phyloP scores from a whole-genome alignment of 345 rosid species.

The Punica granatum region DNA sequence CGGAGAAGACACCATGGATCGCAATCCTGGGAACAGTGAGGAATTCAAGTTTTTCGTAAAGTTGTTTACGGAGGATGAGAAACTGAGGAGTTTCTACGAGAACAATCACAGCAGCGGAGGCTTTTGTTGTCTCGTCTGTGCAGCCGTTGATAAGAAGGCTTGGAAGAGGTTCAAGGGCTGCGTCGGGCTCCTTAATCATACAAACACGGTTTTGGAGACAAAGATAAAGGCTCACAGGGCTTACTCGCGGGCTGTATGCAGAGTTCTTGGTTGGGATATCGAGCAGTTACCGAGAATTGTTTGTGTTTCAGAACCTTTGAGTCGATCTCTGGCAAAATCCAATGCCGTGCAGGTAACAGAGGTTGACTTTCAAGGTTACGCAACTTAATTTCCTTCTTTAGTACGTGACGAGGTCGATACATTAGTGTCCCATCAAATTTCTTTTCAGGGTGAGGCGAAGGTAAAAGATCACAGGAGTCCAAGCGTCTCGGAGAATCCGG shows the following conservation, averaged over 20 bases:
- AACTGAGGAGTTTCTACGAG: constrained; percentile 51
- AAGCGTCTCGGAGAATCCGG: neutral
- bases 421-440: neutral
- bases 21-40: constrained; percentile 17
- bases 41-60: constrained; percentile 34
- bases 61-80: constrained; percentile 35
- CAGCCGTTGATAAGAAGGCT: constrained; percentile 39
- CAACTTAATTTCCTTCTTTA: neutral
- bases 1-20: constrained; percentile 7
- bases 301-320: constrained; percentile 23
- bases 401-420: neutral
- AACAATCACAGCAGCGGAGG: constrained; percentile 38
- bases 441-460: neutral
- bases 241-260: constrained; percentile 48
- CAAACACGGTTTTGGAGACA: constrained; percentile 37
- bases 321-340: constrained; percentile 12
- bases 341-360: constrained; percentile 16
- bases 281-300: constrained; percentile 25
- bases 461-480: neutral
- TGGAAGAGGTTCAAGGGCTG: constrained; percentile 50
- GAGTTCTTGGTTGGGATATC: constrained; percentile 68
- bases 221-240: constrained; percentile 55
- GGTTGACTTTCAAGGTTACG: neutral
- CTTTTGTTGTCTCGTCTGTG: constrained; percentile 63
- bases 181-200: constrained; percentile 57